Base-by-base conservation (phyloP, 495 filamentous ascomycete species). In the Aspergillus avenaceus region DNA sequence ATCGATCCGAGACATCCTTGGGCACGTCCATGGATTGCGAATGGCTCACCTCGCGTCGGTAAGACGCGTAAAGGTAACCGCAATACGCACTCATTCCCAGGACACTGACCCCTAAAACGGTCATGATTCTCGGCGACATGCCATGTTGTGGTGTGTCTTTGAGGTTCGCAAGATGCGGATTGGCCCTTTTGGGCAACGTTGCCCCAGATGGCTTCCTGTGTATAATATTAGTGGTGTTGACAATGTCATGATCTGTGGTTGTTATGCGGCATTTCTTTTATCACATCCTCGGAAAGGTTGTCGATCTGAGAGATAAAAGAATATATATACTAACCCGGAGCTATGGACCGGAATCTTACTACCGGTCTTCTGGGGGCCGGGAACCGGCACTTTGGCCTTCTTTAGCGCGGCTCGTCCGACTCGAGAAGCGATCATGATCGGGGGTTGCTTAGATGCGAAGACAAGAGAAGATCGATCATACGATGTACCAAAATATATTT, bases 1-100 rank as follows among this genome's bases (percentile, higher is more conserved):
- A 84, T 23, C 79, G 72, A 54, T 77, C 70, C 43, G 80, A 80
- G 16, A 81, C 74, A 44, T 82, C 79, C 25, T 54, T 46, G 6
- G 77, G 76, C 9, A 78, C 57, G 9, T 64, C 32, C 0, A 77
- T 57, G 13, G 65, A 58, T 49, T 70, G 64, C 0, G 66, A 53
- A 47, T 68, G 61, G 16, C 54, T 54, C 0, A 74, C 67, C 57
- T 72, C 66, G 26, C 59, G 63, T 11, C 49, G 54, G 57, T 80
- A 73, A 0, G 74, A 74, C 25, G 65, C 57, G 56, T 79, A 83
- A 9, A 82, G 63, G 40, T 72, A 81, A 47, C 75, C 64, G 50
- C 68, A 69, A 64, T 84, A 84, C 25, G 66, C 67, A 53, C 76
- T 68, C 5, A 81, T 61, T 12, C 55, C 61, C 24, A 81, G 74